A percentile compares a stretch with the other conserved stretches of the same genome.
Conservation (phyloP, 2,329 filamentous ascomycete species). For the Beauveria rudraprayagi region DNA sequence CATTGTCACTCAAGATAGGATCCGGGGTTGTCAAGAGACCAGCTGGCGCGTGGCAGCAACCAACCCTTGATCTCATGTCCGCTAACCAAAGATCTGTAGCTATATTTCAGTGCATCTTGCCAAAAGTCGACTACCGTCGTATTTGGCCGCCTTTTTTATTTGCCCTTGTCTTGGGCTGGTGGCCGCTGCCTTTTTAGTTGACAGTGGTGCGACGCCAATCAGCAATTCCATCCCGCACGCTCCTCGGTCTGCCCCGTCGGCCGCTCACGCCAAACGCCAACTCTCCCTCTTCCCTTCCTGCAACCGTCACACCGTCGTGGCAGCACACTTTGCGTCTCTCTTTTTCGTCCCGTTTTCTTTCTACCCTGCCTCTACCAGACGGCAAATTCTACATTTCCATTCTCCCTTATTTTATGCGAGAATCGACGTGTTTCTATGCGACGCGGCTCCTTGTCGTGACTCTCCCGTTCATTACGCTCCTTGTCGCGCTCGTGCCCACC, state of each 20-base stretch:
- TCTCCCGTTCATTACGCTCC: not conserved
- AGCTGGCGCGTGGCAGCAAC: no score
- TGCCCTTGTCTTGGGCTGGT: not conserved
- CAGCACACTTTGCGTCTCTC: not conserved
- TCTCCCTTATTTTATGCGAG: not conserved
- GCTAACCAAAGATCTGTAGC: not conserved
- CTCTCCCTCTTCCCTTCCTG: not conserved
- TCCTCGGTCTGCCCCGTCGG: not conserved
- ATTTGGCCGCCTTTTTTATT: not conserved
- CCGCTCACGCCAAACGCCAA: not conserved
- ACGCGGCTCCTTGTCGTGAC: constrained; percentile 1
- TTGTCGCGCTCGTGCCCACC: constrained; percentile 3
- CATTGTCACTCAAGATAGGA: no score
- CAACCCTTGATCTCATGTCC: not conserved
- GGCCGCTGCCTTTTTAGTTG: not conserved
- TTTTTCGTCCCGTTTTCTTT: not conserved
- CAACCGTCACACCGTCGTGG: not conserved
- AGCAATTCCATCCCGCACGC: constrained; percentile 1
- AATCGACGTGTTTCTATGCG: not conserved
- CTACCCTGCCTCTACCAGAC: not conserved
- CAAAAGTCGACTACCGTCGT: no score
- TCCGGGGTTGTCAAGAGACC: no score
- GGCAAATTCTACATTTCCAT: not conserved
- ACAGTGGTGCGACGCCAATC: constrained; percentile 2
- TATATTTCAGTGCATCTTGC: not conserved